Conservation (phyloP, 2,329 filamentous ascomycete species). For the Alternaria sp. region DNA sequence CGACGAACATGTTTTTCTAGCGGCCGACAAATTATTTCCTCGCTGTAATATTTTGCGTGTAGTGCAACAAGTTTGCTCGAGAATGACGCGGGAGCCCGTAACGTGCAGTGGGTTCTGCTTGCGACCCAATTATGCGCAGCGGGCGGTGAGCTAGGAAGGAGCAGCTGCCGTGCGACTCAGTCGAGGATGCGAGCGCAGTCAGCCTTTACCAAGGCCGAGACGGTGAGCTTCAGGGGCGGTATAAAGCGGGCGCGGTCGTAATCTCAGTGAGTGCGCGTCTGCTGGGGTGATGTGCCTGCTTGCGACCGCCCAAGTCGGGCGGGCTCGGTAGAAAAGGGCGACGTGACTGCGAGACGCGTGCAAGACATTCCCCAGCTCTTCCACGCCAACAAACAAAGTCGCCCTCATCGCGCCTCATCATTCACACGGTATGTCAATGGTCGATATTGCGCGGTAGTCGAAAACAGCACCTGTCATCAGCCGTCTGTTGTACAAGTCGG, state of each 20-base stretch:
- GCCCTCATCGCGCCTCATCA: neutral
- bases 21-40: conserved; percentile 13
- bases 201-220: conserved; percentile 12
- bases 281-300: conserved; percentile 10
- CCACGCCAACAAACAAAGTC: neutral
- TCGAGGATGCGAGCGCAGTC: conserved; percentile 18
- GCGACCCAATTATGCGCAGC: conserved; percentile 22
- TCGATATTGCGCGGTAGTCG: neutral
- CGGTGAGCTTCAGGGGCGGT: conserved; percentile 10
- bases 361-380: neutral
- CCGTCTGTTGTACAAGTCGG: conserved; percentile 4
- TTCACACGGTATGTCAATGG: neutral
- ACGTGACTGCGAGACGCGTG: neutral
- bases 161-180: conserved; percentile 34
- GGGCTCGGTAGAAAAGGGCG: conserved; percentile 12
- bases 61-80: conserved; percentile 41
- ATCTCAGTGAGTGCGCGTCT: conserved; percentile 25
- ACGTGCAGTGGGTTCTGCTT: conserved; percentile 27
- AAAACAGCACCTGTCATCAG: neutral
- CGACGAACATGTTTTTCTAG: conserved; percentile 29
- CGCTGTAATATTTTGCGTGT: conserved; percentile 27
- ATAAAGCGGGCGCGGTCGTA: conserved; percentile 12
- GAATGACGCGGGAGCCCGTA: conserved; percentile 39
- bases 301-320: conserved; percentile 10
- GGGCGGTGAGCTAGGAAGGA: conserved; percentile 20